These are phyloP conservation scores for Hypoxylon sp. DNA, from an alignment of 2,329 filamentous ascomycete genomes.

Conservation along the genomic window DNA sequence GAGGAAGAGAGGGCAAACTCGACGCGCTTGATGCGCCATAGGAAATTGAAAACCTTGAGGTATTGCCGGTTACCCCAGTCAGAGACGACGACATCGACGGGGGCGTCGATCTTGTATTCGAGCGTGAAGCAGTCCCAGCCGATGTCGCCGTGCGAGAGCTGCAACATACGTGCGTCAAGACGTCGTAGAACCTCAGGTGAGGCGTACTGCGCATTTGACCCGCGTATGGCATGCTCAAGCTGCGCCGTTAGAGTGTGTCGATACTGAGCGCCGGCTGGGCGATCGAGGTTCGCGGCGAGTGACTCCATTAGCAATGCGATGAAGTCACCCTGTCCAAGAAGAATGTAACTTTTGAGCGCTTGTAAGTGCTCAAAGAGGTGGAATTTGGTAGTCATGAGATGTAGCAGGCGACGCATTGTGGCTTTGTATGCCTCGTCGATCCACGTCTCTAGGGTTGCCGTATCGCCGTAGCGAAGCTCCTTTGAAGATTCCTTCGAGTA, in stretches of 20 bases:
- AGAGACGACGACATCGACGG: slow-evolving; percentile 95
- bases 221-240: slow-evolving; percentile 94
- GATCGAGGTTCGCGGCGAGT: slow-evolving; percentile 87
- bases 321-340: slow-evolving; percentile 96
- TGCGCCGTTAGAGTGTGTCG: slow-evolving; percentile 97
- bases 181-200: slow-evolving; percentile 88
- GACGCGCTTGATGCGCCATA: slow-evolving; percentile 97
- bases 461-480: slow-evolving; percentile 91
- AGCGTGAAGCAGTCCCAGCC: slow-evolving; percentile 99
- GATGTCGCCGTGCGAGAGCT: slow-evolving; percentile 94
- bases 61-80: slow-evolving; percentile 96
- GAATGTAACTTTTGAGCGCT: slow-evolving; percentile 91
- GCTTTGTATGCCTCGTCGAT: slow-evolving; percentile 98
- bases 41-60: slow-evolving; percentile 98
- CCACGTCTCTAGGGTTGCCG: slow-evolving; percentile 86
- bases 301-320: slow-evolving; percentile 98
- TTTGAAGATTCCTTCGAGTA: slow-evolving; percentile 95
- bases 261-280: slow-evolving; percentile 96
- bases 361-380: slow-evolving; percentile 91
- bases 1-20: slow-evolving; percentile 91
- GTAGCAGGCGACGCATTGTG: slow-evolving; percentile 93
- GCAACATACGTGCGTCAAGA: slow-evolving; percentile 96
- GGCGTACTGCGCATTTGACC: slow-evolving; percentile 97
- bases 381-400: slow-evolving; percentile 95
- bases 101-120: slow-evolving; percentile 97